Evolutionary conservation across 139 green algal species (phyloP).

Genomic region (Micractinium conductrix): DNA sequence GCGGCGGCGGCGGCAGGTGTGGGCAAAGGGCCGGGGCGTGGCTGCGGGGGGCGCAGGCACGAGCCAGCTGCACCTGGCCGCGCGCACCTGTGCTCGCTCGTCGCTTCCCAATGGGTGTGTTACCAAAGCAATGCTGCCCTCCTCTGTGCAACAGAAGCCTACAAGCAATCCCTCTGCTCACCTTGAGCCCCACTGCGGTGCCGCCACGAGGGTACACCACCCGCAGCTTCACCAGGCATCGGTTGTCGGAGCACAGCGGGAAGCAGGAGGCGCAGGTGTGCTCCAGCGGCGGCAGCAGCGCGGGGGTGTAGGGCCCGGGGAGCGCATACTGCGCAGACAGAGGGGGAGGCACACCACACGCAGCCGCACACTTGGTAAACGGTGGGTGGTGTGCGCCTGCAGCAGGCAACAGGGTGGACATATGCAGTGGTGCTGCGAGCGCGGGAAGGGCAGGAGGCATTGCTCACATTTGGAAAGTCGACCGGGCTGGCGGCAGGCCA

Average conservation of each 20-base stretch:
- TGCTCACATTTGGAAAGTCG: too few species aligned
- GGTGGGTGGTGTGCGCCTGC: too few species aligned
- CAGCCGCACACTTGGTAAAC: too few species aligned
- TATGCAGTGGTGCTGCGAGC: too few species aligned
- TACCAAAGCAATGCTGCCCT: not conserved
- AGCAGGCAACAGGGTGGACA: too few species aligned
- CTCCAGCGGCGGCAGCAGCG: conserved; percentile 74
- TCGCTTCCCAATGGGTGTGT: not conserved
- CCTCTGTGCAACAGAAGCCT: not conserved
- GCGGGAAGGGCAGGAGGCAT: too few species aligned
- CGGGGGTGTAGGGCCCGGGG: conserved; percentile 57
- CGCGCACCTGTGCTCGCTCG: too few species aligned
- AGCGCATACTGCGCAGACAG: conserved; percentile 54
- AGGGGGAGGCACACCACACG: too few species aligned
- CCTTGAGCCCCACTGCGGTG: conserved; percentile 28
- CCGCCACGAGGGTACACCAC: conserved; percentile 72
- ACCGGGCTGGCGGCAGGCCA: conserved; percentile 9
- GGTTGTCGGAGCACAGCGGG: conserved; percentile 67
- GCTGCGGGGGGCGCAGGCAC: not conserved
- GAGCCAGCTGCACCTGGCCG: too few species aligned
- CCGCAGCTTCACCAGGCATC: conserved; percentile 70
- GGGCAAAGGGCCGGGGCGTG: too few species aligned
- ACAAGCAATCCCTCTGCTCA: not conserved
- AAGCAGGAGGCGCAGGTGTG: conserved; percentile 75
- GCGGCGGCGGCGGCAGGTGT: too few species aligned